Evolutionary conservation across 2,329 filamentous ascomycete genomes (phyloP).

Genomic region (Aspergillus sp.): DNA sequence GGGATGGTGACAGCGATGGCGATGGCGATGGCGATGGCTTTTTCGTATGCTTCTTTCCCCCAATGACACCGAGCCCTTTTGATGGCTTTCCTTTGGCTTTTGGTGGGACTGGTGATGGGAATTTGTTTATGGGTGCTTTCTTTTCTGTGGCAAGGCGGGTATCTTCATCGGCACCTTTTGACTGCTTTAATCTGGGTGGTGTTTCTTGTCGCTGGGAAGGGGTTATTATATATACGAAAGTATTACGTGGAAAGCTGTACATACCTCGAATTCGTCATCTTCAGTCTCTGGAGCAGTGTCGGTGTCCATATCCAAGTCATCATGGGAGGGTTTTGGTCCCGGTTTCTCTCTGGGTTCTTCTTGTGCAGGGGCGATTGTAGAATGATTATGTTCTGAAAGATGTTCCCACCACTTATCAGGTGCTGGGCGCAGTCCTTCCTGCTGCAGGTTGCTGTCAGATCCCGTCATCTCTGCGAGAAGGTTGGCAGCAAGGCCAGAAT

Average conservation of each 20-base stretch:
- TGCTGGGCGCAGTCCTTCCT: constrained; percentile 12
- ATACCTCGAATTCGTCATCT: constrained; percentile 36
- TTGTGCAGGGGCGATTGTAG: constrained; percentile 1
- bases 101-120: constrained; percentile 1
- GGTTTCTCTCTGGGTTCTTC: neutral
- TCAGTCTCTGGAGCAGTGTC: constrained; percentile 22
- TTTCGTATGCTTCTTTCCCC: constrained; percentile 27
- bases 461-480: constrained; percentile 20
- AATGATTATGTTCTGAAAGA: constrained; percentile 10
- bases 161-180: constrained; percentile 4
- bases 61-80: constrained; percentile 24
- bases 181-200: constrained; percentile 23
- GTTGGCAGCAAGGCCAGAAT: constrained; percentile 17
- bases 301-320: constrained; percentile 10
- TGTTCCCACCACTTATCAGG: constrained; percentile 31
- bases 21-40: too few relatives aligned
- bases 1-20: constrained; percentile 3
- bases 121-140: neutral
- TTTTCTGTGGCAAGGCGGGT: constrained; percentile 5
- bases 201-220: constrained; percentile 31
- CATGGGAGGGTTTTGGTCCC: constrained; percentile 1
- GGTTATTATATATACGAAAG: neutral
- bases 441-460: constrained; percentile 1
- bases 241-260: constrained; percentile 1
- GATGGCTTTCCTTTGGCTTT: constrained; percentile 5